Conservation (phyloP, 352 stramenopile genomes). For the Aphanomyces astaci region DNA sequence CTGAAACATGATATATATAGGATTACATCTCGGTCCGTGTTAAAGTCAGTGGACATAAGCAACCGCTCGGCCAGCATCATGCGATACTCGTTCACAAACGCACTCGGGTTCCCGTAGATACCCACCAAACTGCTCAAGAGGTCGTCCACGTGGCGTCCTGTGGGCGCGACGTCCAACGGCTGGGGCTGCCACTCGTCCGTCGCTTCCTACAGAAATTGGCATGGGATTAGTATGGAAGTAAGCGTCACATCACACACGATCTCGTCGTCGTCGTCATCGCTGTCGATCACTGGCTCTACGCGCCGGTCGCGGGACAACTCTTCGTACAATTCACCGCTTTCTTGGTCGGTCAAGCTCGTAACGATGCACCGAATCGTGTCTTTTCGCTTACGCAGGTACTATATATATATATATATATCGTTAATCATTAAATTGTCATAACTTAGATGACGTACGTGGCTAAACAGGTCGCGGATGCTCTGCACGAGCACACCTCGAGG, state of each 20-base stretch:
- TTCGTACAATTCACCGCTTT: conserved; percentile 93
- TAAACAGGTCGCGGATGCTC: conserved; percentile 63
- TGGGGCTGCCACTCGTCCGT: conserved; percentile 89
- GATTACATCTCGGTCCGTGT: conserved; percentile 91
- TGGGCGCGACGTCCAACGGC: conserved; percentile 57
- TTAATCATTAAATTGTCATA: no score
- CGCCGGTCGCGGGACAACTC: conserved; percentile 87
- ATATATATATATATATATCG: no score
- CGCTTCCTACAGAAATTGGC: conserved; percentile 71
- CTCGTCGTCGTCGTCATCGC: conserved; percentile 88
- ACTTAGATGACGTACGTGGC: conserved; percentile 13
- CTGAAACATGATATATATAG: no score
- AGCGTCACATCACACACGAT: not conserved
- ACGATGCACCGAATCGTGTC: conserved; percentile 98
- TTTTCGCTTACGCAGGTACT: conserved; percentile 89
- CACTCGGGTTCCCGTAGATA: conserved; percentile 97
- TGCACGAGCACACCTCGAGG: conserved; percentile 89
- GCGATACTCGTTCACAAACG: conserved; percentile 99
- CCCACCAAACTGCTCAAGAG: conserved; percentile 95
- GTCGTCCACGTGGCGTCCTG: conserved; percentile 82
- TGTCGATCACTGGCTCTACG: conserved; percentile 89
- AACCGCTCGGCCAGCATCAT: conserved; percentile 97
- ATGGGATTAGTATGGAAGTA: not conserved
- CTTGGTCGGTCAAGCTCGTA: conserved; percentile 79
- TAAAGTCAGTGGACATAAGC: conserved; percentile 88